Conservation (phyloP, 2,329 filamentous ascomycete species). For the Epichloe scottii region DNA sequence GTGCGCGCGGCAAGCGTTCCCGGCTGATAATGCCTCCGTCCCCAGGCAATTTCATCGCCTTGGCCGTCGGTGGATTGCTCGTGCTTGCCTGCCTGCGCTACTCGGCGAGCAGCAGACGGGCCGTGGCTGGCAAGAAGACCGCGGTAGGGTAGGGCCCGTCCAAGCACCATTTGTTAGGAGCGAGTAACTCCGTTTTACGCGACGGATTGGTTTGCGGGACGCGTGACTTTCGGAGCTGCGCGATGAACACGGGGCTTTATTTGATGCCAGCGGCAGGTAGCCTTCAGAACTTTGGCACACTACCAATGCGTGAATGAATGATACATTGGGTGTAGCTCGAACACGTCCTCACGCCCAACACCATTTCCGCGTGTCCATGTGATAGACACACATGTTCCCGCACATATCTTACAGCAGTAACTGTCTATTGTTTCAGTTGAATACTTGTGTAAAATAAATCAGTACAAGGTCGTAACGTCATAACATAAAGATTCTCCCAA, state of each 20-base stretch:
- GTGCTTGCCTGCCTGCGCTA: conserved; percentile 23
- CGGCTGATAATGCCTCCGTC: background rate
- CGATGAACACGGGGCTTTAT: too few species aligned
- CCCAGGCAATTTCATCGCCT: conserved; percentile 24
- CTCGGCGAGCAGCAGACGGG: conserved; percentile 17
- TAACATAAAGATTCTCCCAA: background rate
- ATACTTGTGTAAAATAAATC: background rate
- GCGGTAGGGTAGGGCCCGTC: conserved; percentile 11
- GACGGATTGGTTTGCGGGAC: background rate
- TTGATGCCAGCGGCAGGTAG: conserved; percentile 17
- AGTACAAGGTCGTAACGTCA: background rate
- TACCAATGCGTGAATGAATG: too few species aligned
- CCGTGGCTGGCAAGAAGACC: conserved; percentile 20
- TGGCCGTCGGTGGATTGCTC: conserved; percentile 20
- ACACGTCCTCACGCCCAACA: too few species aligned
- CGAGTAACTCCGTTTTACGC: too few species aligned
- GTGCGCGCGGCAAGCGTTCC: too few species aligned
- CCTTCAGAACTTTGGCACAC: too few species aligned
- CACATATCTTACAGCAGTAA: background rate
- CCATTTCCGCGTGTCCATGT: background rate
- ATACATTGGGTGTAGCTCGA: too few species aligned
- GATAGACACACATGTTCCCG: background rate
- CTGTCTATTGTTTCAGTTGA: background rate
- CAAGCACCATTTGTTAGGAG: too few species aligned
- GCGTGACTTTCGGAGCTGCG: too few species aligned